Evolutionary conservation across 2,329 filamentous ascomycete genomes (phyloP).

Genomic region (Cytospora leucostoma): DNA sequence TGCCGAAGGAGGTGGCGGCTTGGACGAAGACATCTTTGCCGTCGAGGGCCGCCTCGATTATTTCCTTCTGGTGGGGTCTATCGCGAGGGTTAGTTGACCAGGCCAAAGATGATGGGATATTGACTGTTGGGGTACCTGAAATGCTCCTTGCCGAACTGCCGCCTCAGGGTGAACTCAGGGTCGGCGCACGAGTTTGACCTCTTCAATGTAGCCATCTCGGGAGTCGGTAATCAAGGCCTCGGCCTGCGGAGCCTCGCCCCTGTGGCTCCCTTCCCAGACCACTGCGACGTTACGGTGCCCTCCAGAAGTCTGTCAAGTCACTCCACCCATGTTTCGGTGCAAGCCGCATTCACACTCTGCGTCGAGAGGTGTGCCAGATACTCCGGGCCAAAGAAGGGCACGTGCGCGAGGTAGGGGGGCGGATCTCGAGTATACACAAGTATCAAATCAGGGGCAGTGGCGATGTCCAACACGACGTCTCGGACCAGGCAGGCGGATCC

Average conservation of each 20-base stretch:
- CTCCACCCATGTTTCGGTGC: conserved; percentile 11
- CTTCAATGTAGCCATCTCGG: conserved; percentile 45
- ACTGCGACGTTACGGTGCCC: conserved; percentile 12
- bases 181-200: conserved; percentile 58
- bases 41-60: conserved; percentile 77
- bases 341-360: neutral
- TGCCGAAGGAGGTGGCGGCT: conserved; percentile 87
- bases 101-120: conserved; percentile 26
- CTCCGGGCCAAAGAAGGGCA: neutral
- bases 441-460: neutral
- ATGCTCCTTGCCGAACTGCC: conserved; percentile 71
- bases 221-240: neutral
- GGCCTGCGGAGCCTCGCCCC: neutral
- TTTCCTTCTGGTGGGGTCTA: conserved; percentile 83
- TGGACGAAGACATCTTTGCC: conserved; percentile 92
- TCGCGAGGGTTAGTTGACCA: neutral
- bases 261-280: conserved; percentile 8
- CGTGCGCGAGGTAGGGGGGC: neutral
- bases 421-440: too few species aligned
- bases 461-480: neutral
- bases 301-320: conserved; percentile 19
- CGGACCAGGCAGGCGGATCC: neutral
- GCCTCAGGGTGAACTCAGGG: conserved; percentile 72
- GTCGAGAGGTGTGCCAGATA: neutral
- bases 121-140: conserved; percentile 59